Percentiles rank a stretch among this genome's conserved stretches.
Conservation (phyloP, 2,329 filamentous ascomycete species). For the Beauveria bassiana region DNA sequence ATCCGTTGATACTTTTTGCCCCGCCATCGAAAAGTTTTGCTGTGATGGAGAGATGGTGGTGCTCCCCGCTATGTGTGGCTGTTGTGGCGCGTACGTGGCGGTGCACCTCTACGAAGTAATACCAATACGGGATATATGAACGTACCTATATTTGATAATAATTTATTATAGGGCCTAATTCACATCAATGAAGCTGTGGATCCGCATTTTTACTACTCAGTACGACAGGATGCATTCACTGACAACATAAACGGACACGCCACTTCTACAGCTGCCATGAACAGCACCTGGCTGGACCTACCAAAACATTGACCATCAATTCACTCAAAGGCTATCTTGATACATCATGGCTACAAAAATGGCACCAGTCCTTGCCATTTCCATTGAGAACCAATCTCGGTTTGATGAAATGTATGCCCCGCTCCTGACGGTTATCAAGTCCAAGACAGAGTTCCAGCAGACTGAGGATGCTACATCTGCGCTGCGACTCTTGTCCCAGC, state of each 20-base stretch:
- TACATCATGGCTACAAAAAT: neutral
- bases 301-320: no score
- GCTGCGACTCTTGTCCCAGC: conserved; percentile 8
- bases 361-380: conserved; percentile 3
- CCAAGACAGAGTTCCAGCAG: conserved; percentile 8
- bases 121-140: no score
- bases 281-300: no score
- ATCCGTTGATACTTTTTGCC: conserved; percentile 7
- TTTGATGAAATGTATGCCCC: conserved; percentile 13
- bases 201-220: no score
- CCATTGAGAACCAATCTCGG: conserved; percentile 7
- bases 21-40: conserved; percentile 9
- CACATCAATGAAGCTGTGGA: no score
- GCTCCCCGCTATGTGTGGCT: conserved; percentile 1
- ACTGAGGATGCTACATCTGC: conserved; percentile 1
- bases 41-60: neutral
- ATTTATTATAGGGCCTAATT: no score
- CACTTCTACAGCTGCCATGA: no score
- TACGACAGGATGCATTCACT: no score
- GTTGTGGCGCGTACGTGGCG: neutral
- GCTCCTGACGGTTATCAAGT: conserved; percentile 8
- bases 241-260: no score
- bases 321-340: neutral
- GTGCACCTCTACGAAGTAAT: neutral
- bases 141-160: no score